These are phyloP conservation scores for Gossypium raimondii DNA, from an alignment of 345 rosid genomes.

Conservation along the genomic window DNA sequence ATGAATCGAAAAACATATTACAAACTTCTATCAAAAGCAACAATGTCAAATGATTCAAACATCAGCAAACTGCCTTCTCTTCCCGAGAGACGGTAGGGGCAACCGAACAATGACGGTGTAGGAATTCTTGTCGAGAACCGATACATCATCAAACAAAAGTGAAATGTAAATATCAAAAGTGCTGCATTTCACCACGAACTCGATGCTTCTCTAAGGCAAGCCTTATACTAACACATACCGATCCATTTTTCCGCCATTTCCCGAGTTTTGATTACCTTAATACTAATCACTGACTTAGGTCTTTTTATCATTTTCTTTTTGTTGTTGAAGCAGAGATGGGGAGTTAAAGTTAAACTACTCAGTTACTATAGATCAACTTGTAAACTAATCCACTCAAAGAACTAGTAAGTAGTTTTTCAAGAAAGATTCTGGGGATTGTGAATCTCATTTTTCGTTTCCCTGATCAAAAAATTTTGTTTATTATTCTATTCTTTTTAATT, in stretches of 20 bases:
- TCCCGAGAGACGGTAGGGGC: neutral
- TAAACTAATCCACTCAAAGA: conserved; percentile 16
- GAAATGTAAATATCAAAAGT: neutral
- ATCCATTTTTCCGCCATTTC: neutral
- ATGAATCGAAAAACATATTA: conserved; percentile 29
- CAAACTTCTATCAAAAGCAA: conserved; percentile 24
- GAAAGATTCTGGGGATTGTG: neutral
- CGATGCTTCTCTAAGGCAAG: neutral
- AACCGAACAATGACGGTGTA: neutral
- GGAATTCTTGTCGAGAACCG: neutral
- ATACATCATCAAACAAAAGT: neutral
- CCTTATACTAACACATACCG: neutral
- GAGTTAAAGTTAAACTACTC: neutral
- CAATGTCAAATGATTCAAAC: conserved; percentile 19
- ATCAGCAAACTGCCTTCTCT: neutral
- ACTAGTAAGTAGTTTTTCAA: neutral
- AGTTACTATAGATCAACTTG: neutral
- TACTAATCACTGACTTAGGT: neutral
- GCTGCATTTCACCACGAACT: neutral
- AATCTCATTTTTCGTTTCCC: neutral
- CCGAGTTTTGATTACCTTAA: neutral
- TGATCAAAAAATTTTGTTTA: conserved; percentile 4
- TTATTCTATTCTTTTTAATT: neutral
- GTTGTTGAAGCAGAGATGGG: neutral
- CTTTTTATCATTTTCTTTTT: neutral